These are phyloP conservation scores for Litchi chinensis DNA, from an alignment of 345 rosid genomes.

Conservation along the genomic window DNA sequence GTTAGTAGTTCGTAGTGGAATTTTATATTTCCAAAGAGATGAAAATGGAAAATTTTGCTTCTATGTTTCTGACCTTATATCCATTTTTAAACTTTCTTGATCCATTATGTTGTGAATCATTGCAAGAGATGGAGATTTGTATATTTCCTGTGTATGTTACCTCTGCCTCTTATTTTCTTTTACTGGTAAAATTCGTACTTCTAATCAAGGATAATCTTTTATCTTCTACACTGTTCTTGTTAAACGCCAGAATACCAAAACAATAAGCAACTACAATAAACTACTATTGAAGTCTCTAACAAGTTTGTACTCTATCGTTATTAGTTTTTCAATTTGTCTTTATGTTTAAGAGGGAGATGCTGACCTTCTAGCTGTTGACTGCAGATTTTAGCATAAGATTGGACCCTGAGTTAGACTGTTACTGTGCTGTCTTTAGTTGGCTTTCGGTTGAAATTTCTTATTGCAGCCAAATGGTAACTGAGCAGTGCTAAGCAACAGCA, in stretches of 20 bases:
- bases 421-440: constrained; percentile 10
- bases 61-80: neutral
- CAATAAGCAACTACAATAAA: neutral
- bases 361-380: constrained; percentile 1
- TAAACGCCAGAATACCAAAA: neutral
- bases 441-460: constrained; percentile 3
- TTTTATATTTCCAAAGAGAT: neutral
- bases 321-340: neutral
- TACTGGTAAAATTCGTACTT: neutral
- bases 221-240: neutral
- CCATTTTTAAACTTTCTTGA: neutral
- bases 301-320: neutral
- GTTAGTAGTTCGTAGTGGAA: constrained; percentile 8
- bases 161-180: neutral
- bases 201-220: neutral
- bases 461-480: constrained; percentile 4
- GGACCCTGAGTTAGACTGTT: neutral
- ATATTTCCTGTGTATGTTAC: neutral
- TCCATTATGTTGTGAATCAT: neutral
- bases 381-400: constrained; percentile 7
- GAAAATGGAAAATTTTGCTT: neutral
- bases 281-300: neutral
- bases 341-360: neutral
- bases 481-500: neutral
- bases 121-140: neutral